Percentiles rank a stretch among this genome's conserved stretches.
These are phyloP conservation scores for Starmerella roubikii DNA, from an alignment of 805 yeast species.

Conservation along the genomic window DNA sequence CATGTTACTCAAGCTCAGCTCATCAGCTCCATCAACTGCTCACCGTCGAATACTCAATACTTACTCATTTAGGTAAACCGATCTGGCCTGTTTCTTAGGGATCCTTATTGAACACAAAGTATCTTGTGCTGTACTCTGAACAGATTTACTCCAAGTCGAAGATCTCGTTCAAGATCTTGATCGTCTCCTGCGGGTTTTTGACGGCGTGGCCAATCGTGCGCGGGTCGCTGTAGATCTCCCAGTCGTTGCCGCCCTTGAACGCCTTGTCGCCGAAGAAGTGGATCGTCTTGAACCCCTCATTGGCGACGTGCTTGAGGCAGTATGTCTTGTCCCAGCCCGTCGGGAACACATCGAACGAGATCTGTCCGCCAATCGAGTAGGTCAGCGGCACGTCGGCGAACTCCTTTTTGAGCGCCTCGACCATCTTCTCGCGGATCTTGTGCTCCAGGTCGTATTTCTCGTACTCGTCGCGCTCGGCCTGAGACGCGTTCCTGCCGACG, in stretches of 20 bases:
- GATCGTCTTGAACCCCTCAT: slow-evolving; percentile 71
- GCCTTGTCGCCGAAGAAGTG: slow-evolving; percentile 99
- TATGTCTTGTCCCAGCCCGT: slow-evolving; percentile 99
- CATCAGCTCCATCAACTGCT: too few species aligned
- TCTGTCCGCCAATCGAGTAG: slow-evolving; percentile 98
- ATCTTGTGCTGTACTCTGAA: neutral
- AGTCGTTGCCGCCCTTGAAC: slow-evolving; percentile 94
- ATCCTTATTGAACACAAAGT: too few species aligned
- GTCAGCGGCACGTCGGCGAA: slow-evolving; percentile 79
- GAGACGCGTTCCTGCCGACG: slow-evolving; percentile 94
- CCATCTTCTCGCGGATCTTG: slow-evolving; percentile 74
- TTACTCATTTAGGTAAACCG: too few species aligned
- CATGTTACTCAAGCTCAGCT: too few species aligned
- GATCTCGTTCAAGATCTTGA: slow-evolving; percentile 66
- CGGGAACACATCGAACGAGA: slow-evolving; percentile 98
- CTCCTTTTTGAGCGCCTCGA: slow-evolving; percentile 64
- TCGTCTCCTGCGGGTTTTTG: slow-evolving; percentile 77
- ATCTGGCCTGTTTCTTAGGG: too few species aligned
- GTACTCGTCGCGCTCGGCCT: slow-evolving; percentile 82
- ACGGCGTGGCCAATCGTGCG: slow-evolving; percentile 97
- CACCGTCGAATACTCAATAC: too few species aligned
- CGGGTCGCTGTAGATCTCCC: slow-evolving; percentile 80
- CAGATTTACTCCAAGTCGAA: slow-evolving; percentile 30
- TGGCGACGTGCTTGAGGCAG: slow-evolving; percentile 81
- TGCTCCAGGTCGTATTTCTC: slow-evolving; percentile 72